Evolutionary conservation across 805 yeast genomes (phyloP).

Genomic region (Blastobotrys peoriensis): DNA sequence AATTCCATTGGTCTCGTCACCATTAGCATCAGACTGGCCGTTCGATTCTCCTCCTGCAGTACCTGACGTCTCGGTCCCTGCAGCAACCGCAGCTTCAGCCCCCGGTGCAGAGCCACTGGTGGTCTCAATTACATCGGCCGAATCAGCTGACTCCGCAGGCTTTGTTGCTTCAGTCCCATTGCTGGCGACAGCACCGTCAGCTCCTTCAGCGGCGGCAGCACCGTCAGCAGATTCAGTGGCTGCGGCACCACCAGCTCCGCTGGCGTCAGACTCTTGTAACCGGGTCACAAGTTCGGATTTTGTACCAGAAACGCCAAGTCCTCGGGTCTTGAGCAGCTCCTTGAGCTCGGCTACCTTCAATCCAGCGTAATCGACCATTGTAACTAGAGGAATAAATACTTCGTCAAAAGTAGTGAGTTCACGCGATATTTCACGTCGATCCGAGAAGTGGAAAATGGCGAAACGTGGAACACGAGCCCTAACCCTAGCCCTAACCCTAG

Average conservation of each 20-base stretch:
- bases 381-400: too few relatives aligned
- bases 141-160: slow-evolving; percentile 16
- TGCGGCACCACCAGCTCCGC: neutral
- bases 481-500: too few relatives aligned
- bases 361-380: slow-evolving; percentile 20
- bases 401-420: too few relatives aligned
- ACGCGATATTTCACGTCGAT: too few relatives aligned
- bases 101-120: slow-evolving; percentile 13
- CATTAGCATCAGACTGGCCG: slow-evolving; percentile 4
- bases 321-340: slow-evolving; percentile 61
- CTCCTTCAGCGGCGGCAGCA: slow-evolving; percentile 3
- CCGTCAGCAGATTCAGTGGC: neutral
- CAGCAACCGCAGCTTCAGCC: slow-evolving; percentile 20
- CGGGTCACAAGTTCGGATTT: slow-evolving; percentile 71
- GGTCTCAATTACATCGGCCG: slow-evolving; percentile 14
- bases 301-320: slow-evolving; percentile 66
- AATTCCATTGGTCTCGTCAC: slow-evolving; percentile 26
- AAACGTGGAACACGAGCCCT: too few relatives aligned
- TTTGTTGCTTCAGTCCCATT: neutral
- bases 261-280: slow-evolving; percentile 50
- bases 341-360: slow-evolving; percentile 70
- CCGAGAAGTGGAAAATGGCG: too few relatives aligned
- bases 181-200: slow-evolving; percentile 1
- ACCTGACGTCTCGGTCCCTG: slow-evolving; percentile 18
- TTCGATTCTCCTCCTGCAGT: slow-evolving; percentile 17